A percentile compares a stretch with the other conserved stretches of the same genome.
Conservation (phyloP, 1,284 basidiomycete species). For the Naganishia albida region DNA sequence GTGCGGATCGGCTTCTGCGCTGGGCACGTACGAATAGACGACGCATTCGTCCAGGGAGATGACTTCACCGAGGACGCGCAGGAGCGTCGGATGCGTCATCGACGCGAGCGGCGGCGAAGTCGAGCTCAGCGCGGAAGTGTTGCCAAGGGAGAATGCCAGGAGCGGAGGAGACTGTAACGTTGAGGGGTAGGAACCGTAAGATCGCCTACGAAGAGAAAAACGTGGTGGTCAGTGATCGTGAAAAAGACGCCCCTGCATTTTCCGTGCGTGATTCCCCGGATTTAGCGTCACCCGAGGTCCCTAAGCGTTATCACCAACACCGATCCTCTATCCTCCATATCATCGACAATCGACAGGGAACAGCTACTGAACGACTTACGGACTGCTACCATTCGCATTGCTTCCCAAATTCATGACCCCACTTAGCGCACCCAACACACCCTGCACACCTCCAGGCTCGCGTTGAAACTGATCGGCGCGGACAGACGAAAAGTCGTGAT, state of each 20-base stretch:
- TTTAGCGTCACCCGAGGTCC: conserved; percentile 22
- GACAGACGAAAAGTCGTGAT: conserved; percentile 94
- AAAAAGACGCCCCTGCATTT: conserved; percentile 8
- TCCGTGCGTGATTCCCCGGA: conserved; percentile 3
- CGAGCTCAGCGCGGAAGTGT: conserved; percentile 17
- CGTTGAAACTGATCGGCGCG: conserved; percentile 88
- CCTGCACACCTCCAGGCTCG: conserved; percentile 64
- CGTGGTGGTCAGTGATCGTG: background rate
- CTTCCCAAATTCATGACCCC: conserved; percentile 29
- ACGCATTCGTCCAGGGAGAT: conserved; percentile 90
- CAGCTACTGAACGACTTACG: conserved; percentile 30
- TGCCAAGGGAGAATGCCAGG: conserved; percentile 30
- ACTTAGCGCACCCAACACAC: conserved; percentile 30
- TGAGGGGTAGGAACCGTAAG: conserved; percentile 39
- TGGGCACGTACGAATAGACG: conserved; percentile 91
- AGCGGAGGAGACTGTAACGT: conserved; percentile 32
- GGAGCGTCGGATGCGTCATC: conserved; percentile 75
- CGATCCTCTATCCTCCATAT: background rate
- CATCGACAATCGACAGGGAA: too few relatives aligned
- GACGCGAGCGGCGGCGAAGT: conserved; percentile 37
- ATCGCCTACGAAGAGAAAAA: conserved; percentile 31
- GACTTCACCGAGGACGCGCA: conserved; percentile 83
- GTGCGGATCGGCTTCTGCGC: conserved; percentile 93
- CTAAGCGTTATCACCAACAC: conserved; percentile 16
- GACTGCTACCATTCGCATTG: conserved; percentile 33